A percentile compares a stretch with the other conserved stretches of the same genome.
Evolutionary conservation across 257 asterid species (phyloP).

Genomic region (Euphrasia confusa): DNA sequence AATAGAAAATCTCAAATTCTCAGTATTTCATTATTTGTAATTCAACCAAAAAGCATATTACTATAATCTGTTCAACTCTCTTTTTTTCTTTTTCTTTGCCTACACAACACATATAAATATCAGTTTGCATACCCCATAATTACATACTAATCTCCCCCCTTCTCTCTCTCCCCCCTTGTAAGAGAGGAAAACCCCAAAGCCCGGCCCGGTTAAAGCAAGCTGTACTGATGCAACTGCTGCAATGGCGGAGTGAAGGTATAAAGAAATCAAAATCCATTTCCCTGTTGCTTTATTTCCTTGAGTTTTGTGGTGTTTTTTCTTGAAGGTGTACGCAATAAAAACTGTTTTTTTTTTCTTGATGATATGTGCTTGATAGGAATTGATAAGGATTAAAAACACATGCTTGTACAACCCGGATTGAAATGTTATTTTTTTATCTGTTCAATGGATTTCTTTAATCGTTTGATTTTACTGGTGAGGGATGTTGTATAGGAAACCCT

Average conservation of each 20-base stretch:
- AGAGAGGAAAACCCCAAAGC: slow-evolving; percentile 23
- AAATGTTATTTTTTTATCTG: slow-evolving; percentile 23
- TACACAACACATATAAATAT: slow-evolving; percentile 21
- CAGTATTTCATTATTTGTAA: background rate
- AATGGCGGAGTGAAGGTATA: slow-evolving; percentile 39
- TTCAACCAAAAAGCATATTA: slow-evolving; percentile 19
- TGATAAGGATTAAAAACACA: background rate
- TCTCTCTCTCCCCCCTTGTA: slow-evolving; percentile 8
- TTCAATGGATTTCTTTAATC: slow-evolving; percentile 28
- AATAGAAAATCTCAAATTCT: background rate
- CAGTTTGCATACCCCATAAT: slow-evolving; percentile 27
- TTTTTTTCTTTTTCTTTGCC: slow-evolving; percentile 17
- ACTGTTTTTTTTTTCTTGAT: slow-evolving; percentile 4
- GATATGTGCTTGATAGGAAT: background rate
- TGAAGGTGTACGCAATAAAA: slow-evolving; percentile 14
- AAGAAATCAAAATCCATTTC: slow-evolving; percentile 6
- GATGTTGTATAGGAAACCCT: slow-evolving; percentile 28
- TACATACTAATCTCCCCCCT: slow-evolving; percentile 16
- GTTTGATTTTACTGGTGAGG: slow-evolving; percentile 22
- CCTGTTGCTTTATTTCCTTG: slow-evolving; percentile 25
- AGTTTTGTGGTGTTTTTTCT: slow-evolving; percentile 23
- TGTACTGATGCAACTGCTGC: slow-evolving; percentile 32
- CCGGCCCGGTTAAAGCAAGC: slow-evolving; percentile 27
- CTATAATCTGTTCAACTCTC: slow-evolving; percentile 15
- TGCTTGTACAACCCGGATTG: slow-evolving; percentile 17